Evolutionary conservation across 306 rosid species (phyloP), one percentile per base, ranked within the genome.

Genomic region (Quercus parvula): DNA sequence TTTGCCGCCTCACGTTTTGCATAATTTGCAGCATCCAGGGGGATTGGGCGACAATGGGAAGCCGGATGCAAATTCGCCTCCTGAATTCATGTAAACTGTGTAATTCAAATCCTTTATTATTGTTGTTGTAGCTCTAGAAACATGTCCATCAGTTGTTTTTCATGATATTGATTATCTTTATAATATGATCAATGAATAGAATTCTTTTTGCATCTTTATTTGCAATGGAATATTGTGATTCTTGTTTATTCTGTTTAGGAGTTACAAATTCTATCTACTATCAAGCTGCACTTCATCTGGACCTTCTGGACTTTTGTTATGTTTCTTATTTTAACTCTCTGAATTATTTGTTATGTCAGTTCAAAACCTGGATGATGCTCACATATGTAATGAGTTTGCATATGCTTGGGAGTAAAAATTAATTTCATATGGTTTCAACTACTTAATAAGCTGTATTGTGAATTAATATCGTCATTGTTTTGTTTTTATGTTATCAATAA

Each of bases 61-160:
- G 80, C 97, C 92, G 0, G 94, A 92, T 79, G 85, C 91, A 63
- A 92, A 86, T 92, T 92, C 97, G 0, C 98, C 97, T 54, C 91
- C 97, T 0, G 97, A 92, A 74, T 94, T 91, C 83, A 85, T 92
- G 24, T 94, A 89, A 80, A 78, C 54, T 82, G 75, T 82, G 75
- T 54, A 75, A 46, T 63, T 31, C 27, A 13, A 63, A 80, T 30
- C 22, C 72, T 57, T 66, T 73, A 63, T 7, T 12, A 27, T 41
- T 66, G 27, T 79, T 17, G 20, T 79, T 17, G 33, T 73, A 73
- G 68, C 81, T 69, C 55, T 35, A 10, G 20, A 57, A 12, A 28
- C 44, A 70, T 76, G 66, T 75, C 75, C 27, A 72, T 83, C 27
- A 56, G 81, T 70, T 31, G 51, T 15, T 20, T 73, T 57, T 31